Percentiles rank a stretch among this genome's conserved stretches.
phyloP scores from a whole-genome alignment of 2,329 filamentous ascomycete genomes.

The Xylaria sp. region DNA sequence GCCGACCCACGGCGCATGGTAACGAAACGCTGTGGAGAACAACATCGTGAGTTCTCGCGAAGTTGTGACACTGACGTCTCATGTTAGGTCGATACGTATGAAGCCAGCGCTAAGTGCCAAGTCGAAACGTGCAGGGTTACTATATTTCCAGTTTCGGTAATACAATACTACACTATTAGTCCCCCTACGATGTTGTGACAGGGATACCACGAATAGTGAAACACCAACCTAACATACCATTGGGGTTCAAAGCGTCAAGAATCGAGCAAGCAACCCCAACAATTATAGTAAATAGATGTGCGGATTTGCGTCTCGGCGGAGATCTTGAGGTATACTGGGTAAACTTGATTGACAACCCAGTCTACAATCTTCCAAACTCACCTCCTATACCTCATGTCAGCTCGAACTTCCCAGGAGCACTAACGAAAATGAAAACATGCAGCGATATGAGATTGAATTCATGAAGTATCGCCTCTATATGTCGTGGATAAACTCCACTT shows the following conservation, averaged over 20 bases:
- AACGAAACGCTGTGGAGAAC: slow-evolving; percentile 36
- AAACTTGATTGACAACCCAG: no score
- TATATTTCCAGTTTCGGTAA: slow-evolving; percentile 38
- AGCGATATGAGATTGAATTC: no score
- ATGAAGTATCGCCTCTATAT: no score
- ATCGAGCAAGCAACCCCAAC: neutral
- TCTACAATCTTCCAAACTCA: no score
- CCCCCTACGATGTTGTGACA: slow-evolving; percentile 16
- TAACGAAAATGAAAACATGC: no score
- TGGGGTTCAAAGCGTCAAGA: slow-evolving; percentile 1
- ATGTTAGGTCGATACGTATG: slow-evolving; percentile 40
- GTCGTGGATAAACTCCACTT: neutral
- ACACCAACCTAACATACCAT: slow-evolving; percentile 8
- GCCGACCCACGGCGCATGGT: slow-evolving; percentile 34
- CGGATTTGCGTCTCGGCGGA: slow-evolving; percentile 12
- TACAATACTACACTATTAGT: neutral
- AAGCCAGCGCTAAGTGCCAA: slow-evolving; percentile 40
- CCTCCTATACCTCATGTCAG: no score
- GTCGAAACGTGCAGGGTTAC: slow-evolving; percentile 33
- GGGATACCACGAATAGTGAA: slow-evolving; percentile 28
- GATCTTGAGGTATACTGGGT: slow-evolving; percentile 3
- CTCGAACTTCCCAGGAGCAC: no score
- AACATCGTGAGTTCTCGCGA: slow-evolving; percentile 29
- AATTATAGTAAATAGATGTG: neutral
- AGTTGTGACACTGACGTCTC: slow-evolving; percentile 44